These are phyloP conservation scores for Begonia fuchsioides DNA, from an alignment of 306 rosid genomes.

Conservation along the genomic window DNA sequence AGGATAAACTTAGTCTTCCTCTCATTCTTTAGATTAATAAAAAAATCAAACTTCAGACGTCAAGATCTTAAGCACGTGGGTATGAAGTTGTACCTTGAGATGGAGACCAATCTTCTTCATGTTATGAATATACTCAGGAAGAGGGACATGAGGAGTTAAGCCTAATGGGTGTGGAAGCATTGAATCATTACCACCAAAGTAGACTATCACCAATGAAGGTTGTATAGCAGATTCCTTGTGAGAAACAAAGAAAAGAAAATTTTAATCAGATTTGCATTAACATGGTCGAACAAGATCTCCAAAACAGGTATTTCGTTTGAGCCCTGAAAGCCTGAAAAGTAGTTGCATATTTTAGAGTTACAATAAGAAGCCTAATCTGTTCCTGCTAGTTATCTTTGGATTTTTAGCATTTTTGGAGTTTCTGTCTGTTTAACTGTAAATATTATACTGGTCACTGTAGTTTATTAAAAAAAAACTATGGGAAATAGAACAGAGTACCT, in stretches of 20 bases:
- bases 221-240: slow-evolving; percentile 36
- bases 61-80: too few relatives aligned
- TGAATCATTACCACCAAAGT: slow-evolving; percentile 88
- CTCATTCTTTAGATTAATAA: too few relatives aligned
- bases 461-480: too few relatives aligned
- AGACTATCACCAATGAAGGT: slow-evolving; percentile 62
- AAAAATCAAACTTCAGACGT: too few relatives aligned
- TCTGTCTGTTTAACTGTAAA: too few relatives aligned
- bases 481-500: slow-evolving; percentile 20
- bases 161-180: slow-evolving; percentile 39
- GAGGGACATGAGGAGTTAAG: slow-evolving; percentile 53
- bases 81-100: slow-evolving; percentile 42
- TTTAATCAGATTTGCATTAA: too few relatives aligned
- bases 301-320: too few relatives aligned
- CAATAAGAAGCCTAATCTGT: background rate
- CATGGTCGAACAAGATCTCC: too few relatives aligned
- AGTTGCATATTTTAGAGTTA: background rate
- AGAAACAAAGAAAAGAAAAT: slow-evolving; percentile 1
- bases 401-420: too few relatives aligned
- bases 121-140: slow-evolving; percentile 55
- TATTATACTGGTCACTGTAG: too few relatives aligned
- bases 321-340: too few relatives aligned
- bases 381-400: background rate
- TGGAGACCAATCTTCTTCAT: slow-evolving; percentile 56
- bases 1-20: too few relatives aligned